phyloP scores from a whole-genome alignment of 352 stramenopile species.

The Stramenopiles sp. region DNA sequence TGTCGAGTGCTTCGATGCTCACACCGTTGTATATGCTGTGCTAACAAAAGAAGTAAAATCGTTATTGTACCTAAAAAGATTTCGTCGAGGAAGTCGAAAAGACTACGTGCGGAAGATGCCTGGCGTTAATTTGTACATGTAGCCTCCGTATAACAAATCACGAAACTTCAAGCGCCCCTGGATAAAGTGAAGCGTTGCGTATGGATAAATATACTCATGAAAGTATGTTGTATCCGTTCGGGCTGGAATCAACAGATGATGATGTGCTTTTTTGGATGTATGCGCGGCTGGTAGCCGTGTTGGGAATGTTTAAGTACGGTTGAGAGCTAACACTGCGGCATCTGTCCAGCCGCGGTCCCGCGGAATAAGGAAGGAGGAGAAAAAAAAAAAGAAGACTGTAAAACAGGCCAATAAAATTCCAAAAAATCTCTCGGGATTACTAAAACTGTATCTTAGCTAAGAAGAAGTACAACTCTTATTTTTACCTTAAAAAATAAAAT shows the following conservation, averaged over 20 bases:
- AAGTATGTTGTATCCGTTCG: not conserved
- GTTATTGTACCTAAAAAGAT: too few species aligned
- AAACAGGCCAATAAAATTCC: not conserved
- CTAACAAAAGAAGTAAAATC: too few species aligned
- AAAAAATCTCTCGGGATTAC: not conserved
- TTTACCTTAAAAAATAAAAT: too few species aligned
- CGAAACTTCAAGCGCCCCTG: not conserved
- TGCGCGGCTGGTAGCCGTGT: not conserved
- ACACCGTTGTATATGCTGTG: too few species aligned
- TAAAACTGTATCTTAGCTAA: not conserved
- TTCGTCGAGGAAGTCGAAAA: too few species aligned
- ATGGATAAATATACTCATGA: not conserved
- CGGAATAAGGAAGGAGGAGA: not conserved
- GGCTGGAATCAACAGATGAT: not conserved
- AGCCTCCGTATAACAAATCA: too few species aligned
- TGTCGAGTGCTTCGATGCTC: too few species aligned
- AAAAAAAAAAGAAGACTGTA: not conserved
- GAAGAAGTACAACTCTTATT: too few species aligned
- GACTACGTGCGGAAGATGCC: too few species aligned
- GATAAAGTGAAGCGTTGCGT: not conserved
- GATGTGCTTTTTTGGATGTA: not conserved
- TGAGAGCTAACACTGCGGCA: not conserved
- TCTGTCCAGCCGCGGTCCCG: not conserved
- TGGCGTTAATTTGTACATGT: too few species aligned
- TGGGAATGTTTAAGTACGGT: not conserved